phyloP scores from a whole-genome alignment of 2,329 filamentous ascomycete genomes.

The Fusarium verrucosum region DNA sequence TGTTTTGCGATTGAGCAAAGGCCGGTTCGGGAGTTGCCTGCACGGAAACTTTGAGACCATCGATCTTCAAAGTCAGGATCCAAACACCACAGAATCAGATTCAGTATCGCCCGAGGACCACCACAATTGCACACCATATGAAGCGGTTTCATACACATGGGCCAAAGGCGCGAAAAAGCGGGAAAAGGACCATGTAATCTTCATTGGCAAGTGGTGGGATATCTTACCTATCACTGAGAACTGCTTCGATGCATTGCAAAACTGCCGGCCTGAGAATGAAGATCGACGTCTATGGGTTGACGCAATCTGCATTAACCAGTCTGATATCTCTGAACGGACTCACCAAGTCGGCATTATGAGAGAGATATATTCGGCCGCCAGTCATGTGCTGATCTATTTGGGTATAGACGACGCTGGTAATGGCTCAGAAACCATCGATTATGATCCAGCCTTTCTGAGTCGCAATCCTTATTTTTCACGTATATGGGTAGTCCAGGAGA shows the following conservation, averaged over 20 bases:
- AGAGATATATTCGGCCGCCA: not conserved
- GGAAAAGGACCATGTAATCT: not conserved
- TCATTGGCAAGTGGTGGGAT: not conserved
- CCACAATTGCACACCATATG: not conserved
- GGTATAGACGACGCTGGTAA: accelerated
- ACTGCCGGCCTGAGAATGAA: not conserved
- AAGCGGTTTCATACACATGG: constrained; percentile 3
- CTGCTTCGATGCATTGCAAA: not conserved
- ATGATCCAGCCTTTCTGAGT: not conserved
- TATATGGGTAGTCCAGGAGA: not conserved
- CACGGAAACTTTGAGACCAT: not conserved
- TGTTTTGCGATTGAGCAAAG: not conserved
- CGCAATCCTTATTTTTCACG: not conserved
- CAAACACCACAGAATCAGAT: not conserved
- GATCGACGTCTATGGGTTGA: not conserved
- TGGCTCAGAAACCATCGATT: accelerated
- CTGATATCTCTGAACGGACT: not conserved
- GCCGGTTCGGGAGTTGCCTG: not conserved
- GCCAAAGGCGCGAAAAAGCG: not conserved
- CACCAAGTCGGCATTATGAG: not conserved
- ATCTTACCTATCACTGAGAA: not conserved
- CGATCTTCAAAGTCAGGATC: not conserved
- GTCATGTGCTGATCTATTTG: not conserved
- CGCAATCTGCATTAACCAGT: constrained; percentile 3
- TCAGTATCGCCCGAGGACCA: accelerated